A percentile compares a stretch with the other conserved stretches of the same genome.
These are phyloP conservation scores for Boletus subcaerulescens DNA, from an alignment of 768 basidiomycete genomes.

Conservation along the genomic window DNA sequence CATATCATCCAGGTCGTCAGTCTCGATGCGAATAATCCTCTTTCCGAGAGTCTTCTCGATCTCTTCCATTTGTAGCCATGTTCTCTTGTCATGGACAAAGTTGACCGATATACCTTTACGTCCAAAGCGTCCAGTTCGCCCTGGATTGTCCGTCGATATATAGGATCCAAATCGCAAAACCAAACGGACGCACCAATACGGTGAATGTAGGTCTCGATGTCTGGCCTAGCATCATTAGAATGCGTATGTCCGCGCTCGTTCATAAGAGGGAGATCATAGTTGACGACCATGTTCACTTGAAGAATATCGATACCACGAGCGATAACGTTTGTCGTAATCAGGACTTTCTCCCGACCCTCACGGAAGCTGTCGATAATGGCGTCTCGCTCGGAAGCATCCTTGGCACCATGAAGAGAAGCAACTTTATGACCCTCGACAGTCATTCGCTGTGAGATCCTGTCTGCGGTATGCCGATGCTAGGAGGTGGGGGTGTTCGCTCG, in stretches of 20 bases:
- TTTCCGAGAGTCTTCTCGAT: constrained; percentile 79
- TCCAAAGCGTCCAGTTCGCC: constrained; percentile 97
- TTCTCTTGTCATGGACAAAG: constrained; percentile 89
- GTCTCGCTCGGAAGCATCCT: constrained; percentile 88
- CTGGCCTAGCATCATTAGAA: constrained; percentile 59
- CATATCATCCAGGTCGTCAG: constrained; percentile 89
- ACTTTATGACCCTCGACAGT: constrained; percentile 93
- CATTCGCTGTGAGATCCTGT: constrained; percentile 90
- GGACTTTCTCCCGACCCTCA: constrained; percentile 92
- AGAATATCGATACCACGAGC: constrained; percentile 98
- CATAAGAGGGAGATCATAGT: constrained; percentile 92
- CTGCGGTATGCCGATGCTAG: constrained; percentile 88
- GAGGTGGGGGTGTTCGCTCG: not conserved
- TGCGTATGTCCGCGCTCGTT: constrained; percentile 55
- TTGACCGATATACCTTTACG: constrained; percentile 96
- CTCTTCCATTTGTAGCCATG: constrained; percentile 85
- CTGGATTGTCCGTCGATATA: constrained; percentile 39
- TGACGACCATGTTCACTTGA: constrained; percentile 99
- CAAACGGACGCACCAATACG: constrained; percentile 71
- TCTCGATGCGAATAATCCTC: constrained; percentile 83
- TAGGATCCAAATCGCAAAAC: not conserved
- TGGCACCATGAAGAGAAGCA: constrained; percentile 91
- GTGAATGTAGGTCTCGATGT: constrained; percentile 97
- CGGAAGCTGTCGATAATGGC: constrained; percentile 92
- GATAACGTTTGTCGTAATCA: constrained; percentile 99